These are phyloP conservation scores for Metarhizium humberi DNA, from an alignment of 2,329 filamentous ascomycete species.

Conservation along the genomic window DNA sequence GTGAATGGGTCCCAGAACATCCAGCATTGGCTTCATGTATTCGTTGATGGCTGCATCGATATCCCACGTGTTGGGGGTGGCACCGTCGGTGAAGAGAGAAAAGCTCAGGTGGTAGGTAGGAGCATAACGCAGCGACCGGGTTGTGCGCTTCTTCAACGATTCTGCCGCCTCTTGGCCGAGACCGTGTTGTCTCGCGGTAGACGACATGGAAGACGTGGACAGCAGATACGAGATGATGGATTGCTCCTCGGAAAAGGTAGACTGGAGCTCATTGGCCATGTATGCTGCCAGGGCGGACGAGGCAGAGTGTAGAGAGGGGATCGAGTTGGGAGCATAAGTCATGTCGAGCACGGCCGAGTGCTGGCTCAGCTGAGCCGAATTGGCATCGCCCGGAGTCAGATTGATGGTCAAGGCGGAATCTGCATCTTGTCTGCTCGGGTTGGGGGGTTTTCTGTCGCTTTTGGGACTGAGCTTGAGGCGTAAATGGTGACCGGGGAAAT, in stretches of 20 bases:
- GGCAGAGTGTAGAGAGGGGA: slow-evolving; percentile 57
- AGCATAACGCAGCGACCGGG: slow-evolving; percentile 80
- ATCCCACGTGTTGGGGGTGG: slow-evolving; percentile 79
- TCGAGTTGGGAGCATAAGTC: slow-evolving; percentile 61
- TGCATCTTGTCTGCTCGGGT: slow-evolving; percentile 28
- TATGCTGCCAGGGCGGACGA: slow-evolving; percentile 68
- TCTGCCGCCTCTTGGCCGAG: slow-evolving; percentile 43
- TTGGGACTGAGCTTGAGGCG: slow-evolving; percentile 34
- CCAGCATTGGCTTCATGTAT: slow-evolving; percentile 74
- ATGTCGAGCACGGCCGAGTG: slow-evolving; percentile 67
- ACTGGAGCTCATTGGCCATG: slow-evolving; percentile 68
- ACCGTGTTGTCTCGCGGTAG: slow-evolving; percentile 34
- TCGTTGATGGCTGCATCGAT: slow-evolving; percentile 72
- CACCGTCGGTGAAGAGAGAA: slow-evolving; percentile 78
- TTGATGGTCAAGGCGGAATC: slow-evolving; percentile 59
- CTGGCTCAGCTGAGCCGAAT: slow-evolving; percentile 55
- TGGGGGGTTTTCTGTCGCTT: background rate
- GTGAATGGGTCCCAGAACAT: slow-evolving; percentile 72
- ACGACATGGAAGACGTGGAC: slow-evolving; percentile 46
- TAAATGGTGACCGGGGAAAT: slow-evolving; percentile 77
- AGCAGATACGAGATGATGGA: slow-evolving; percentile 71
- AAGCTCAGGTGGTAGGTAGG: slow-evolving; percentile 94
- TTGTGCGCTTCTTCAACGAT: slow-evolving; percentile 60
- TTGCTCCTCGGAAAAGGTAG: slow-evolving; percentile 80
- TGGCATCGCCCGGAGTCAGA: slow-evolving; percentile 54